phyloP scores from a whole-genome alignment of 129 eudicot genomes.

The Artemisia argyi region DNA sequence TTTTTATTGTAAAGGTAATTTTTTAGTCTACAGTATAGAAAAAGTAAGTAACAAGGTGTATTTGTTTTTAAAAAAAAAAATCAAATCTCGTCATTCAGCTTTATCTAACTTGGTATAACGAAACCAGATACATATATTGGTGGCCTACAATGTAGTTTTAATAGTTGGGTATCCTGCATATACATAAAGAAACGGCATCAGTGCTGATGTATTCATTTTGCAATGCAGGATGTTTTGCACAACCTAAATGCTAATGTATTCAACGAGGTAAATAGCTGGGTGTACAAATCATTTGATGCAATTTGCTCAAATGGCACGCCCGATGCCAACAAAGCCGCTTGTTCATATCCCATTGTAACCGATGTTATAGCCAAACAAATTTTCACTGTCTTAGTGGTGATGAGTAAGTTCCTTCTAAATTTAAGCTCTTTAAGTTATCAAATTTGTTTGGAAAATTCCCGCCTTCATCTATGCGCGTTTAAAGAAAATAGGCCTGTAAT shows the following conservation, averaged over 20 bases:
- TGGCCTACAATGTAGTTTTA: too few species aligned
- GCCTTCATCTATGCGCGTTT: not conserved
- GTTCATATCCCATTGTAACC: conserved; percentile 53
- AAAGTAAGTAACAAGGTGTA: too few species aligned
- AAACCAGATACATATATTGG: too few species aligned
- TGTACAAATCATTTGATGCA: conserved; percentile 56
- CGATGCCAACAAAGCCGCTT: conserved; percentile 40
- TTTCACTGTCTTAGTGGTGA: conserved; percentile 62
- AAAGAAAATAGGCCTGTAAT: not conserved
- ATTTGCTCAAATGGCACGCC: conserved; percentile 50
- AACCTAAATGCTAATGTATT: conserved; percentile 55
- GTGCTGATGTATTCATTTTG: not conserved
- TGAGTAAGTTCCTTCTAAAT: conserved; percentile 49
- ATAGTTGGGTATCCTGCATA: too few species aligned
- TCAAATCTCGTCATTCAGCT: too few species aligned
- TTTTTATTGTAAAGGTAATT: too few species aligned
- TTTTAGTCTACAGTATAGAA: too few species aligned
- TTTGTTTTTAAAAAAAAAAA: too few species aligned
- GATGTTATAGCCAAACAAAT: conserved; percentile 51
- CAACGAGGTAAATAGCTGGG: conserved; percentile 62
- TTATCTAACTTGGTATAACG: too few species aligned
- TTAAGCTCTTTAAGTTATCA: conserved; percentile 2
- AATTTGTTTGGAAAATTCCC: not conserved
- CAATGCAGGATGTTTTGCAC: conserved; percentile 65
- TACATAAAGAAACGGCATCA: too few species aligned